Evolutionary conservation across 1,284 basidiomycete species (phyloP).

Genomic region (Xerocomus nothofagi): DNA sequence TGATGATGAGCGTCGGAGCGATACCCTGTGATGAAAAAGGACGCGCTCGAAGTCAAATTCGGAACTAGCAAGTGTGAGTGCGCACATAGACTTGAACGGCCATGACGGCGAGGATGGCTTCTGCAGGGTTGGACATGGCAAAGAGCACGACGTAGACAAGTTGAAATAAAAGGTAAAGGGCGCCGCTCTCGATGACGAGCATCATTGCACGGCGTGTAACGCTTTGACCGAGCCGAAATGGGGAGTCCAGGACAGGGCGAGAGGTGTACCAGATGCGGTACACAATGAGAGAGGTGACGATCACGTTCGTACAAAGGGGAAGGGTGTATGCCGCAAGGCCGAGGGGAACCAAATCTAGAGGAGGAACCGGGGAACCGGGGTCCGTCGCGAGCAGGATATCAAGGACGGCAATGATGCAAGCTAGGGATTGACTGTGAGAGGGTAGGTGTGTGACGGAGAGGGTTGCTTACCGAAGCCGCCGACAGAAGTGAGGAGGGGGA

Average conservation of each 20-base stretch:
- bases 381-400: constrained; percentile 24
- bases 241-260: constrained; percentile 6
- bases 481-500: constrained; percentile 36
- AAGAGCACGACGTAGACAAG: constrained; percentile 42
- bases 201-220: constrained; percentile 26
- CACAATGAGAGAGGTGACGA: constrained; percentile 42
- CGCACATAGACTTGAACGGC: constrained; percentile 44
- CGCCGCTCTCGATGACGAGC: constrained; percentile 43
- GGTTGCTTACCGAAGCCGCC: constrained; percentile 33
- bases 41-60: background rate
- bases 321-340: constrained; percentile 36
- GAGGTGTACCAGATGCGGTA: constrained; percentile 37
- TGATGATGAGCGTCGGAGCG: constrained; percentile 36
- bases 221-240: constrained; percentile 10
- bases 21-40: constrained; percentile 24
- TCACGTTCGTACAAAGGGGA: constrained; percentile 40
- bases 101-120: constrained; percentile 37
- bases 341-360: constrained; percentile 32
- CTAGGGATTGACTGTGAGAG: constrained; percentile 17
- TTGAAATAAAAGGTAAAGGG: constrained; percentile 42
- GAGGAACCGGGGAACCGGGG: constrained; percentile 32
- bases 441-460: background rate
- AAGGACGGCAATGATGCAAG: constrained; percentile 27
- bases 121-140: constrained; percentile 35
- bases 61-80: background rate